phyloP scores from a whole-genome alignment of 345 rosid genomes.

The Balakata baccata region DNA sequence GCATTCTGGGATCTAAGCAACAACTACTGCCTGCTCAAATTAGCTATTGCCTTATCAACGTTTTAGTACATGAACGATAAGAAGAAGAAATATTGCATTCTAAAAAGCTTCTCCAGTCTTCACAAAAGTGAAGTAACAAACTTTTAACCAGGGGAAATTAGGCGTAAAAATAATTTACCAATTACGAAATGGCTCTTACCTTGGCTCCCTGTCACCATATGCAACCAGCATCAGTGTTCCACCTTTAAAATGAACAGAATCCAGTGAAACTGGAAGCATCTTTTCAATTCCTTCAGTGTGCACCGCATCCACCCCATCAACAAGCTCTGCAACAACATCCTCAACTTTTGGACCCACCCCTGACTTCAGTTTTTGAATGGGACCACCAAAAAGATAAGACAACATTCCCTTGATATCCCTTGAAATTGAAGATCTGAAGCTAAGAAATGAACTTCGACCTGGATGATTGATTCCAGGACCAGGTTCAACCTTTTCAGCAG shows the following conservation, averaged over 20 bases:
- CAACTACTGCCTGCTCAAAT: neutral
- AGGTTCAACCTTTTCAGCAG: conserved; percentile 37
- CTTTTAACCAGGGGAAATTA: neutral
- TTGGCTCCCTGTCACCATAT: conserved; percentile 86
- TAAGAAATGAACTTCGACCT: conserved; percentile 29
- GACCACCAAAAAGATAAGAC: conserved; percentile 30
- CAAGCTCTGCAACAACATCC: conserved; percentile 57
- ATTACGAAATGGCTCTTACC: conserved; percentile 36
- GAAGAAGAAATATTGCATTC: neutral
- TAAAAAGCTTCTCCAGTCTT: neutral
- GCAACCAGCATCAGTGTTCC: conserved; percentile 82
- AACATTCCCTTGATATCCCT: conserved; percentile 40
- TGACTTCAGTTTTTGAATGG: conserved; percentile 46
- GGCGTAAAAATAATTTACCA: neutral
- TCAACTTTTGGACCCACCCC: conserved; percentile 47
- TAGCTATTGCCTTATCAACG: neutral
- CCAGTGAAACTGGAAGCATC: conserved; percentile 76
- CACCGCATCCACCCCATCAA: conserved; percentile 49
- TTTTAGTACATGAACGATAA: neutral
- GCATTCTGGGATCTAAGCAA: neutral
- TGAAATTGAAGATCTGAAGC: conserved; percentile 29
- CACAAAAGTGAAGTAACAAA: neutral
- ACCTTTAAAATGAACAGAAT: conserved; percentile 84
- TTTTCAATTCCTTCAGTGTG: conserved; percentile 56
- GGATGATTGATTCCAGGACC: conserved; percentile 35